Conservation (phyloP, 176 grass and related monocot species). For the Elaeis guineensis region DNA sequence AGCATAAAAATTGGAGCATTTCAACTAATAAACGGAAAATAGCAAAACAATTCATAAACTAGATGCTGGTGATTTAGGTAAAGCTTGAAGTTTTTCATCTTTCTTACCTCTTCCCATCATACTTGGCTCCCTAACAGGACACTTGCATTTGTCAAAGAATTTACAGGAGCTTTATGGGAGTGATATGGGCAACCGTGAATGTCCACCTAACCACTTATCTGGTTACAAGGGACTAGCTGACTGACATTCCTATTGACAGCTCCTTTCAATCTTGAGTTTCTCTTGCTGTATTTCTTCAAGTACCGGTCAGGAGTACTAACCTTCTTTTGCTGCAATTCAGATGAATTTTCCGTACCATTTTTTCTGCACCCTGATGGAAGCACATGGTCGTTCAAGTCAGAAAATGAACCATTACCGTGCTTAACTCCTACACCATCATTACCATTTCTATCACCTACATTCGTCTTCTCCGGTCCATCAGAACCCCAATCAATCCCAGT, state of each 20-base stretch:
- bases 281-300: slow-evolving; percentile 44
- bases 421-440: slow-evolving; percentile 5
- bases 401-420: slow-evolving; percentile 24
- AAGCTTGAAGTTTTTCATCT: too few relatives aligned
- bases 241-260: slow-evolving; percentile 11
- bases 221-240: not conserved
- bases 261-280: slow-evolving; percentile 19
- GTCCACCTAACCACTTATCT: slow-evolving; percentile 11
- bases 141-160: too few relatives aligned
- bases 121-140: too few relatives aligned
- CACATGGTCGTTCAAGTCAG: not conserved
- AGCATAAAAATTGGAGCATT: too few relatives aligned
- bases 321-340: slow-evolving; percentile 7
- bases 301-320: slow-evolving; percentile 24
- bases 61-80: too few relatives aligned
- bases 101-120: too few relatives aligned
- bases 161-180: too few relatives aligned
- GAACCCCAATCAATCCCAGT: not conserved
- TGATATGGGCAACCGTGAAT: not conserved
- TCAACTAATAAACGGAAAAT: too few relatives aligned
- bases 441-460: not conserved
- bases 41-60: too few relatives aligned
- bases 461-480: not conserved
- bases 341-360: slow-evolving; percentile 17
- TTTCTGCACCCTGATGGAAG: not conserved